Evolutionary conservation across 2,329 filamentous ascomycete genomes (phyloP), one percentile per base, ranked within the genome.

Genomic region (Penicillium sp.): DNA sequence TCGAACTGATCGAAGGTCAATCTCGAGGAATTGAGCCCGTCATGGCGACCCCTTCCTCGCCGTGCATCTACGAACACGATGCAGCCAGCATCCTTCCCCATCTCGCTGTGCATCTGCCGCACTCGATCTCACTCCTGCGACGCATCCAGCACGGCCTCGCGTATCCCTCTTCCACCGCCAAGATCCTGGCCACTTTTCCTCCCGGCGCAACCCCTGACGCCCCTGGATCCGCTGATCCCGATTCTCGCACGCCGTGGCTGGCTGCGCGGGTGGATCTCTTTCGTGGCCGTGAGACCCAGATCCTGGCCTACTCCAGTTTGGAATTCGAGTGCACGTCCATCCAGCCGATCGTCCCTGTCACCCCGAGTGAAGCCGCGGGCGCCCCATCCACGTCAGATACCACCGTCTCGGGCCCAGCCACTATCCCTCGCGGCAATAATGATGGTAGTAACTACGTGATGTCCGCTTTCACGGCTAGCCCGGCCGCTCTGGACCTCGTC

Each of bases 251-350:
- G 3, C 62, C 63, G 27, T 72, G 69, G 69, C 54, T 71, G 26
- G 63, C 59, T 36, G 67, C 65, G 6, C 57, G 63, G 34, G 62
- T 70, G 33, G 67, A 72, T 56, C 54, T 72, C 4, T 56, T 55
- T 36, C 47, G 53, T 13, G 58, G 64, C 18, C 62, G 60, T 9
- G 62, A 69, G 39, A 71, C 68, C n/a, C 68, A 71, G 41, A 54
- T 68, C 14, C 57, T 63, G 52, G 18, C 68, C 13, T 72, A 68
- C 41, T 69, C 65, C 16, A 69, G 62, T 38, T 58, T 69, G 3
- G 68, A 72, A 48, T 47, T 45, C 16, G 47, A 52, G 18, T 38
- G 43, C 42, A 51, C 51, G 39, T 53, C 45, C 45, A 47, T 40
- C 19, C 26, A 38, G 34, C 43, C 39, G 40, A 51, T 54, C 51